phyloP scores from a whole-genome alignment of 495 filamentous ascomycete genomes.

The Hyaloscypha hepaticicola region DNA sequence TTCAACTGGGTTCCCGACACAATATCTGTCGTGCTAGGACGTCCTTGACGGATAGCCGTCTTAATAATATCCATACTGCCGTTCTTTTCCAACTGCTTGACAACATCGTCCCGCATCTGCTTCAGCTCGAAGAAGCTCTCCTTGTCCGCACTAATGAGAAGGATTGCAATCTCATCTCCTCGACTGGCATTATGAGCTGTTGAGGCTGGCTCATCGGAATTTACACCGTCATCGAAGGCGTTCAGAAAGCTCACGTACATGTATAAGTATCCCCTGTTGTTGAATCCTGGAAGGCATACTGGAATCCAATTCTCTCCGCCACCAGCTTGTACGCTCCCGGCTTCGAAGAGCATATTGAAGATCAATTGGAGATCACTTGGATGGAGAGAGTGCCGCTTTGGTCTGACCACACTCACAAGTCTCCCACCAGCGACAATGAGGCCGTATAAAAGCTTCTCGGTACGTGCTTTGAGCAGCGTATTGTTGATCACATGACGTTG shows the following conservation, averaged over 20 bases:
- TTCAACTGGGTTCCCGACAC: constrained; percentile 74
- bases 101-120: constrained; percentile 77
- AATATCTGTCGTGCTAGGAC: constrained; percentile 69
- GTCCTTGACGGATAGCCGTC: constrained; percentile 65
- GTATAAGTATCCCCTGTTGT: constrained; percentile 95
- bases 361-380: constrained; percentile 94
- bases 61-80: constrained; percentile 74
- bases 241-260: constrained; percentile 95
- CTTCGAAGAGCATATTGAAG: constrained; percentile 99
- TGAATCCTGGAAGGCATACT: constrained; percentile 94
- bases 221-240: constrained; percentile 22
- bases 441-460: constrained; percentile 80
- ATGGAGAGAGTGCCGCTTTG: constrained; percentile 92
- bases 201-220: constrained; percentile 9
- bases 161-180: constrained; percentile 78
- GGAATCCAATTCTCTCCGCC: constrained; percentile 98
- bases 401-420: constrained; percentile 90
- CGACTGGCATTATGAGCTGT: constrained; percentile 27
- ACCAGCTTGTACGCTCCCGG: constrained; percentile 76
- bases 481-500: constrained; percentile 86
- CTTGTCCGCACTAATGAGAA: constrained; percentile 89
- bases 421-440: constrained; percentile 91
- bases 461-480: constrained; percentile 73
- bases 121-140: constrained; percentile 90
- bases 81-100: constrained; percentile 72